phyloP scores from a whole-genome alignment of 176 grass and related monocot species.

The Tuctoria greenei region DNA sequence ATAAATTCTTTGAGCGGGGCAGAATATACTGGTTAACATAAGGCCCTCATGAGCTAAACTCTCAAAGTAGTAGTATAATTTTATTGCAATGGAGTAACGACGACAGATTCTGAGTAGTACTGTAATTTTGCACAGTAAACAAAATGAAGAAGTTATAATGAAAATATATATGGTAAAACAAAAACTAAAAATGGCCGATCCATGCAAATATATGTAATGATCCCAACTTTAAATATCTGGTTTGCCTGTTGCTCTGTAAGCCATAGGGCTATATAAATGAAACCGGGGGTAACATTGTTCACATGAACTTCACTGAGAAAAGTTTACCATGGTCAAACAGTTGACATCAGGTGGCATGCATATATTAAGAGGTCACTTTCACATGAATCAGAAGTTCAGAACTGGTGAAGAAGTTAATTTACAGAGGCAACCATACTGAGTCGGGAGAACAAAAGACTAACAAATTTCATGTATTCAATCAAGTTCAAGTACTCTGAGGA shows the following conservation, averaged over 20 bases:
- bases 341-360: conserved; percentile 12
- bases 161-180: conserved; percentile 1
- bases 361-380: conserved; percentile 11
- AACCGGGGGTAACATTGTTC: neutral
- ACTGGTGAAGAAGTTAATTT: neutral
- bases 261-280: neutral
- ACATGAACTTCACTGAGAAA: neutral
- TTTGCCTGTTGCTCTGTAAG: conserved; percentile 24
- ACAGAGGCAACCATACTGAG: neutral
- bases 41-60: conserved; percentile 15
- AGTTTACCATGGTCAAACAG: neutral
- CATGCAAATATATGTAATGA: conserved; percentile 11
- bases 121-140: neutral
- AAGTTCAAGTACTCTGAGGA: conserved; percentile 7
- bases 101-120: conserved; percentile 4
- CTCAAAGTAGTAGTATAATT: neutral
- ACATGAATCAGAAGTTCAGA: conserved; percentile 7
- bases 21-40: neutral
- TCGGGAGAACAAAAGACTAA: conserved; percentile 10
- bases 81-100: neutral
- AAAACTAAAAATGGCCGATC: neutral
- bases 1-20: conserved; percentile 9
- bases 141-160: conserved; percentile 12
- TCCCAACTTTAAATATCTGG: neutral
- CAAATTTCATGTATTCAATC: neutral